Conservation (phyloP, 73 alveolate genomes). For the Paramecium sexaurelia region DNA sequence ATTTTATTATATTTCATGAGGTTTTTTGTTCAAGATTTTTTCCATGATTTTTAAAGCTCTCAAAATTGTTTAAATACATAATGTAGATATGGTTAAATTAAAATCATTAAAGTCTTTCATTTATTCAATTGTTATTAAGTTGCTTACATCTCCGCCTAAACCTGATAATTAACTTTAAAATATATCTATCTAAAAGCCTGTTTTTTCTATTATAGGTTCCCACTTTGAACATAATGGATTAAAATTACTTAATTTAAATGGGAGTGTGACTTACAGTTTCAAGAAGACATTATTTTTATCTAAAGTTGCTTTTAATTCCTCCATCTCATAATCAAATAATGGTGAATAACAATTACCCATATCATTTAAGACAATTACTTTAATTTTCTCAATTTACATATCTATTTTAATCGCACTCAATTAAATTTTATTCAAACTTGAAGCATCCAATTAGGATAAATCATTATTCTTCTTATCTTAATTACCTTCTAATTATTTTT, state of each 20-base stretch:
- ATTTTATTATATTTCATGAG: neutral
- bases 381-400: neutral
- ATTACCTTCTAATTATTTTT: neutral
- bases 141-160: neutral
- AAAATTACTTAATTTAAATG: neutral
- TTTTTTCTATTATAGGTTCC: constrained; percentile 60
- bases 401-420: neutral
- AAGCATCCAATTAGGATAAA: neutral
- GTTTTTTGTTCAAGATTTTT: neutral
- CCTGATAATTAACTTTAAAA: neutral
- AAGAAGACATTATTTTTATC: neutral
- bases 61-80: neutral
- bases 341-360: constrained; percentile 49
- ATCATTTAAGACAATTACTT: constrained; percentile 53
- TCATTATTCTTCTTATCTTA: neutral
- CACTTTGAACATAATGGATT: constrained; percentile 35
- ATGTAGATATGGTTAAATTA: neutral
- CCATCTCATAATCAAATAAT: constrained; percentile 45
- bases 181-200: constrained; percentile 31
- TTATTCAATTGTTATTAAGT: constrained; percentile 38
- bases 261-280: neutral
- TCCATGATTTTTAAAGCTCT: neutral
- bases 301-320: constrained; percentile 1
- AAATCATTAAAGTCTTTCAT: neutral
- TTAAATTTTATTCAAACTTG: neutral